Conservation (phyloP, 2,329 filamentous ascomycete species). For the Paraphoma chrysanthemicola region DNA sequence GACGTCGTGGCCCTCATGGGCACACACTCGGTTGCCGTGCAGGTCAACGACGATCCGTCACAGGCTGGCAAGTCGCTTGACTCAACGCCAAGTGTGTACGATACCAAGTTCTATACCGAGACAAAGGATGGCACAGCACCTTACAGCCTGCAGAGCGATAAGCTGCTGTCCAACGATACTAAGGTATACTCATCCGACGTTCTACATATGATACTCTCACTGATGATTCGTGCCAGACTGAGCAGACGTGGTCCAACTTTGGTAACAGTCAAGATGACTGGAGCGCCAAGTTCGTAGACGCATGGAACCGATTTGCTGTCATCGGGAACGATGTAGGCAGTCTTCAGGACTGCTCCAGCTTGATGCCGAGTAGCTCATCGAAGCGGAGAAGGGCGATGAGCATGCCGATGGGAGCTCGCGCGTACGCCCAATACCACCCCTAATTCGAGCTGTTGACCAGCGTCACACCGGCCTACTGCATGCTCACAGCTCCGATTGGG, state of each 20-base stretch:
- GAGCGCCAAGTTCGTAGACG: conserved; percentile 26
- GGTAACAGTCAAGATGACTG: conserved; percentile 20
- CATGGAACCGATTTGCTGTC: conserved; percentile 28
- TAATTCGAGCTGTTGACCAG: not conserved
- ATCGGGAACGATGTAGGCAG: conserved; percentile 28
- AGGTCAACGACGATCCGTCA: conserved; percentile 32
- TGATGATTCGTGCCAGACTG: conserved; percentile 14
- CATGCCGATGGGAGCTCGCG: conserved; percentile 6
- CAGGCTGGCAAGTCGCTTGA: conserved; percentile 34
- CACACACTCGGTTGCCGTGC: conserved; percentile 36
- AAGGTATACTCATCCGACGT: conserved; percentile 12
- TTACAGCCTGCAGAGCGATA: conserved; percentile 30
- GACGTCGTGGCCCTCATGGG: conserved; percentile 46
- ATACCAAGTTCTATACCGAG: conserved; percentile 38
- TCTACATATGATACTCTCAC: too few species aligned
- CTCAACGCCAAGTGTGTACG: conserved; percentile 35
- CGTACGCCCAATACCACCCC: conserved; percentile 1
- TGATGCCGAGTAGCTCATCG: conserved; percentile 13
- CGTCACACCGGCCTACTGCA: too few species aligned
- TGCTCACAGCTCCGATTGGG: too few species aligned
- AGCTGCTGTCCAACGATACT: conserved; percentile 23
- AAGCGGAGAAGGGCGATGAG: conserved; percentile 6
- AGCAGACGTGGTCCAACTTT: conserved; percentile 22
- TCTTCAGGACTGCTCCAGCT: conserved; percentile 29
- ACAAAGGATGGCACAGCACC: conserved; percentile 34